A percentile compares a stretch with the other conserved stretches of the same genome.
phyloP scores from a whole-genome alignment of 768 basidiomycete genomes.

The Ramaria rubella region DNA sequence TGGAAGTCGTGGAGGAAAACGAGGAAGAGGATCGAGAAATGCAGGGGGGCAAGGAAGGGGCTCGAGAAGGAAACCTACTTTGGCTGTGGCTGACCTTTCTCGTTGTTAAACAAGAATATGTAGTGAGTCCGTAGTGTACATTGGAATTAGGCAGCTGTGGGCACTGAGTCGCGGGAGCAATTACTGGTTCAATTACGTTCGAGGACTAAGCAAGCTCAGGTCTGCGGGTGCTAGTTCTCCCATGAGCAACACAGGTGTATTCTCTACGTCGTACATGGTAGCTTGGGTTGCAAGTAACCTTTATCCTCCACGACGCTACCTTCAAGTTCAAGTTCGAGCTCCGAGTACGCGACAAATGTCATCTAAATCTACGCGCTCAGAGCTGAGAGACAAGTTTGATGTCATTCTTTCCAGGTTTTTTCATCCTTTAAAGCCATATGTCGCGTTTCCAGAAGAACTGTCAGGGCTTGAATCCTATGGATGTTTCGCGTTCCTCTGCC shows the following conservation, averaged over 20 bases:
- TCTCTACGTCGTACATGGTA: too few species aligned
- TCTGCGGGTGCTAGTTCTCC: too few species aligned
- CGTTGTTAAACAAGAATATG: background rate
- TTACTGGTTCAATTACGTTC: too few species aligned
- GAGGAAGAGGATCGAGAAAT: constrained; percentile 1
- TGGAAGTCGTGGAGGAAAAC: constrained; percentile 8
- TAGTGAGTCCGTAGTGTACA: too few species aligned
- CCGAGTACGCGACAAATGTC: too few species aligned
- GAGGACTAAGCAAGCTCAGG: too few species aligned
- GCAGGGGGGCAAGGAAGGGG: constrained; percentile 2
- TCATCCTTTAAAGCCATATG: background rate
- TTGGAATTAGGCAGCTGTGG: too few species aligned
- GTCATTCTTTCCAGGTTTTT: background rate
- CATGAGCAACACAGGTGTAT: too few species aligned
- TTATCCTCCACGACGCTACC: too few species aligned
- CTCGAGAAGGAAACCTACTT: background rate
- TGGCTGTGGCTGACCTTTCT: constrained; percentile 8
- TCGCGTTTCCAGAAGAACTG: constrained; percentile 3
- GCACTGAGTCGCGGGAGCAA: background rate
- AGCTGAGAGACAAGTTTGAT: background rate
- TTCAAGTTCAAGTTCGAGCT: too few species aligned
- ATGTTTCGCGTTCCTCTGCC: constrained; percentile 1
- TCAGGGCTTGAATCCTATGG: background rate
- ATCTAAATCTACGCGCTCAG: background rate
- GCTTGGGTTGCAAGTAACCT: too few species aligned